phyloP scores from a whole-genome alignment of 305 asterid genomes.

The Ilex paraguariensis region DNA sequence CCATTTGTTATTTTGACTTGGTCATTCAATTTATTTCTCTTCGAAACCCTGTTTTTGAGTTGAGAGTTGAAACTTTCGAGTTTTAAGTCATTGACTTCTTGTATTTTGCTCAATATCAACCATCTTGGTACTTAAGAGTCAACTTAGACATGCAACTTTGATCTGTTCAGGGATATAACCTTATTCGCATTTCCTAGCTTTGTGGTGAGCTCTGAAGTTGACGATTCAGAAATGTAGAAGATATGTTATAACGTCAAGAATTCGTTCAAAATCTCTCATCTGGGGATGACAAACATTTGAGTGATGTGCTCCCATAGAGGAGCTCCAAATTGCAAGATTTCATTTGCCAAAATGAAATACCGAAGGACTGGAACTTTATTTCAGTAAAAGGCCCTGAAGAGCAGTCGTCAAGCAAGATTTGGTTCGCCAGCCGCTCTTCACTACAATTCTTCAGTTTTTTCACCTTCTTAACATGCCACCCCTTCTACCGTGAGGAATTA shows the following conservation, averaged over 20 bases:
- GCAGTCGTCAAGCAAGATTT: neutral
- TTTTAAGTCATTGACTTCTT: too few species aligned
- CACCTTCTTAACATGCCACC: too few species aligned
- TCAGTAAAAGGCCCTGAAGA: neutral
- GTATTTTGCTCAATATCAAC: too few species aligned
- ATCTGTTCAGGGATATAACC: constrained; percentile 53
- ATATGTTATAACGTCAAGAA: too few species aligned
- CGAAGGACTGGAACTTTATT: neutral
- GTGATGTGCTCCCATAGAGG: neutral
- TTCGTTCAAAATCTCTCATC: neutral
- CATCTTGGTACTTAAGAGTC: too few species aligned
- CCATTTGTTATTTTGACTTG: too few species aligned
- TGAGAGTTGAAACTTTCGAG: too few species aligned
- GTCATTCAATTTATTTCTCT: too few species aligned
- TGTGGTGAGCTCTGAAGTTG: constrained; percentile 29
- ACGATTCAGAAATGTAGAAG: constrained; percentile 23
- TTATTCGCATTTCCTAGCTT: constrained; percentile 33
- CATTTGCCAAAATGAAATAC: neutral
- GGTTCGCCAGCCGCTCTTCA: neutral
- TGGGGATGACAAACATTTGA: neutral
- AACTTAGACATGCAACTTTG: constrained; percentile 7
- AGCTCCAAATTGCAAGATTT: neutral
- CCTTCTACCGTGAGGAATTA: too few species aligned
- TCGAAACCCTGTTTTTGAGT: too few species aligned
- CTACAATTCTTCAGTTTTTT: too few species aligned